Conservation (phyloP, 2,329 filamentous ascomycete species). For the Trichoderma polysporum region DNA sequence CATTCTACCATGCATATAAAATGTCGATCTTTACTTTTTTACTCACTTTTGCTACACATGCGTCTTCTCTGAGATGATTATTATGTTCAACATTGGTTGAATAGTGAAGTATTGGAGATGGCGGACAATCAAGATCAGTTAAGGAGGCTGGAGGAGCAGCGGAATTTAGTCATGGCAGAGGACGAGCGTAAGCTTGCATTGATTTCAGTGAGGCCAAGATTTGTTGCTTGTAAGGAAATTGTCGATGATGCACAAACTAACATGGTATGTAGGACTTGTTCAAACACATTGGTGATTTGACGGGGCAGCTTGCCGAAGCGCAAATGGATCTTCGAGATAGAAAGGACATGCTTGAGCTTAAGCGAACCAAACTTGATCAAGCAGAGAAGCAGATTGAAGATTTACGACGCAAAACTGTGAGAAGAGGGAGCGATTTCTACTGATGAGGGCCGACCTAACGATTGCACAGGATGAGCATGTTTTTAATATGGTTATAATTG, state of each 20-base stretch:
- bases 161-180: slow-evolving; percentile 15
- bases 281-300: slow-evolving; percentile 8
- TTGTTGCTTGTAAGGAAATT: not conserved
- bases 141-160: slow-evolving; percentile 10
- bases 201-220: slow-evolving; percentile 3
- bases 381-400: slow-evolving; percentile 19
- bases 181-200: slow-evolving; percentile 19
- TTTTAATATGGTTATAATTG: slow-evolving; percentile 39
- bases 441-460: not conserved
- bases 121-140: slow-evolving; percentile 17
- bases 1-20: slow-evolving; percentile 7
- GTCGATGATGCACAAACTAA: not conserved
- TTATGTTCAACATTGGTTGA: not conserved
- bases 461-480: slow-evolving; percentile 24
- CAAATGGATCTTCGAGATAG: slow-evolving; percentile 21
- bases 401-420: slow-evolving; percentile 14
- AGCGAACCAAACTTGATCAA: slow-evolving; percentile 12
- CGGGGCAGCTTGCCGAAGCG: slow-evolving; percentile 14
- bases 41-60: not conserved
- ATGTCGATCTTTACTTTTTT: slow-evolving; percentile 8
- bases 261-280: slow-evolving; percentile 12
- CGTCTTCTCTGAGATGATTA: not conserved
- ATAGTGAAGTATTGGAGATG: slow-evolving; percentile 6
- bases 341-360: slow-evolving; percentile 22
- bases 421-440: not conserved